Evolutionary conservation across 495 filamentous ascomycete species (phyloP).

Genomic region (Neurospora sp.): DNA sequence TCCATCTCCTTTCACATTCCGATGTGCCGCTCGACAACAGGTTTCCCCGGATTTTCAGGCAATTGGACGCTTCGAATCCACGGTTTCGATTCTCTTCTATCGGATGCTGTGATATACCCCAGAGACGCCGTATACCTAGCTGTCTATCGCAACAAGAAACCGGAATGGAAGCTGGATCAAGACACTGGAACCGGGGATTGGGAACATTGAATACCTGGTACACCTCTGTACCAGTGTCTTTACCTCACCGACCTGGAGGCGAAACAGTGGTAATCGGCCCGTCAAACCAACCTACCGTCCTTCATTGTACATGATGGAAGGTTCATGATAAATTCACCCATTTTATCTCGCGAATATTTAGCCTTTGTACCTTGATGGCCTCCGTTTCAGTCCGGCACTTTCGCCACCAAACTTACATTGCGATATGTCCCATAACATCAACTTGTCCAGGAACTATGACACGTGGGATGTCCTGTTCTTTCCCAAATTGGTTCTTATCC

Average conservation of each 20-base stretch:
- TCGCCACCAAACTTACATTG: not conserved
- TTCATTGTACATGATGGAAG: not conserved
- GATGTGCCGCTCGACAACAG: not conserved
- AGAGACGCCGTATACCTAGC: not conserved
- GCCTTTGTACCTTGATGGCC: not conserved
- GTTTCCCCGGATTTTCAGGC: not conserved
- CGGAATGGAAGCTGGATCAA: not conserved
- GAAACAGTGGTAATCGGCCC: not conserved
- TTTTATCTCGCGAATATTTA: not conserved
- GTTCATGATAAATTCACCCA: not conserved
- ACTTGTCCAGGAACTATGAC: not conserved
- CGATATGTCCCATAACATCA: not conserved
- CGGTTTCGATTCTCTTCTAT: not conserved
- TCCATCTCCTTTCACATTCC: not conserved
- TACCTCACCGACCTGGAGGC: not conserved
- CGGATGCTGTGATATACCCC: not conserved
- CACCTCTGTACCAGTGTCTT: not conserved
- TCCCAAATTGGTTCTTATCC: not conserved
- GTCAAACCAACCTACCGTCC: not conserved
- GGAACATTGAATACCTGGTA: not conserved
- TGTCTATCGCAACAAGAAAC: not conserved
- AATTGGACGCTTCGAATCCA: not conserved
- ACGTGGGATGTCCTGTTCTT: not conserved
- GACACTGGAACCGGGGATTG: not conserved
- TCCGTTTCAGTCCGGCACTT: not conserved